phyloP scores from a whole-genome alignment of 371 early-diverging fungal species.

The Rhizopus stolonifer region DNA sequence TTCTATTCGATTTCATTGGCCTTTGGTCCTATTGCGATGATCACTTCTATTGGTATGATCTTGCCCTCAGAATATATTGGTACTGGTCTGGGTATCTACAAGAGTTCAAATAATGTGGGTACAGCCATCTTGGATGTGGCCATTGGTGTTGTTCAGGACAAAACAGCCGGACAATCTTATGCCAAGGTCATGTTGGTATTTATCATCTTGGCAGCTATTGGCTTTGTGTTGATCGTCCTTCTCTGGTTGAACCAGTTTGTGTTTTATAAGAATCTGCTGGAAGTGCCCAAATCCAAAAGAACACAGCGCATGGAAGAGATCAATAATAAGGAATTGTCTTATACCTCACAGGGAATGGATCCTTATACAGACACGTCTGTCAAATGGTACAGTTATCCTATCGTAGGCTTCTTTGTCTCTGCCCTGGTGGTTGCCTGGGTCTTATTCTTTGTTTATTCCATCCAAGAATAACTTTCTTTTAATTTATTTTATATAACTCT shows the following conservation, averaged over 20 bases:
- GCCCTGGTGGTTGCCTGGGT: conserved; percentile 42
- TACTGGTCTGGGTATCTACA: conserved; percentile 56
- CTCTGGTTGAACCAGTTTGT: conserved; percentile 34
- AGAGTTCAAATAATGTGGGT: conserved; percentile 49
- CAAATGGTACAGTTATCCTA: conserved; percentile 22
- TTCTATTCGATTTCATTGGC: conserved; percentile 50
- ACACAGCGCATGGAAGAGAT: conserved; percentile 39
- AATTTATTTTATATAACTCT: neutral
- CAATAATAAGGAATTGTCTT: conserved; percentile 36
- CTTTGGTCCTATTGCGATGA: conserved; percentile 55
- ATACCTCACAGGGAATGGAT: conserved; percentile 39
- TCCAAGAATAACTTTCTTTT: conserved; percentile 8
- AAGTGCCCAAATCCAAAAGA: conserved; percentile 34
- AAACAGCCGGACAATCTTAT: conserved; percentile 34
- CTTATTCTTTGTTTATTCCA: conserved; percentile 47
- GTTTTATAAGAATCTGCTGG: conserved; percentile 32
- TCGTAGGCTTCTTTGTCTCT: conserved; percentile 25
- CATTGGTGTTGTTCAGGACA: conserved; percentile 54
- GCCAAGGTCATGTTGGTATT: conserved; percentile 42
- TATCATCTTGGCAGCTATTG: conserved; percentile 32
- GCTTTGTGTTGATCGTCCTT: conserved; percentile 31
- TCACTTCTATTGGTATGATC: conserved; percentile 52
- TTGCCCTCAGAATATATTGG: conserved; percentile 53
- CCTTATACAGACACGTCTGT: conserved; percentile 24
- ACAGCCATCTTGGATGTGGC: conserved; percentile 50